These are phyloP conservation scores for Chaetomium cochliodes DNA, from an alignment of 495 filamentous ascomycete genomes.

Conservation along the genomic window DNA sequence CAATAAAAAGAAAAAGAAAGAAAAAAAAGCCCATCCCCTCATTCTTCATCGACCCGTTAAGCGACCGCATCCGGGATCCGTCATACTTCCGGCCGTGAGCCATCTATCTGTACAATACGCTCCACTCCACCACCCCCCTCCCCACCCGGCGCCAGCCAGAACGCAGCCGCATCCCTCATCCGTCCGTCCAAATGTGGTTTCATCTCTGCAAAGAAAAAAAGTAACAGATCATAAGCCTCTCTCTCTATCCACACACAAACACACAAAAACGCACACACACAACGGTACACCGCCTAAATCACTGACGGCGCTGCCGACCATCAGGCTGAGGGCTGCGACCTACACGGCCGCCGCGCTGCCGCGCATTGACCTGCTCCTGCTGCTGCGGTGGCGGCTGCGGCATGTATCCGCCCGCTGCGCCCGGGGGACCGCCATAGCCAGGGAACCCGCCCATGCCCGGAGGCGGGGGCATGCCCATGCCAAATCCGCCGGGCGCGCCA, in stretches of 20 bases:
- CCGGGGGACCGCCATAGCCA: slow-evolving; percentile 36
- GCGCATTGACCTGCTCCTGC: slow-evolving; percentile 48
- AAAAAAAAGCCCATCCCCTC: neutral
- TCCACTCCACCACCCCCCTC: neutral
- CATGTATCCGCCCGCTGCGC: slow-evolving; percentile 46
- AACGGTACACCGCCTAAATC: neutral
- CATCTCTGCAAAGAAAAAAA: slow-evolving; percentile 6
- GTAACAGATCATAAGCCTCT: slow-evolving; percentile 20
- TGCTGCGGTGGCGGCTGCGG: slow-evolving; percentile 38
- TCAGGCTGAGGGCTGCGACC: slow-evolving; percentile 42
- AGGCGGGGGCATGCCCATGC: slow-evolving; percentile 40
- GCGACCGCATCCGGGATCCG: neutral
- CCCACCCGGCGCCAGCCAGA: too few relatives aligned
- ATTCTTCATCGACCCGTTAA: neutral
- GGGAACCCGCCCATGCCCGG: slow-evolving; percentile 42
- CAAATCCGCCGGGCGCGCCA: slow-evolving; percentile 49
- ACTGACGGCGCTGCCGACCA: slow-evolving; percentile 18
- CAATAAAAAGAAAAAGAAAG: too few relatives aligned
- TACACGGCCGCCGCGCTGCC: slow-evolving; percentile 57
- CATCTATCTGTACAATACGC: slow-evolving; percentile 3
- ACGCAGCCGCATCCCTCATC: too few relatives aligned
- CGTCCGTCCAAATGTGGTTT: neutral
- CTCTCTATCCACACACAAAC: slow-evolving; percentile 7
- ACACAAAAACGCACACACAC: slow-evolving; percentile 4
- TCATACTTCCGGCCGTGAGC: slow-evolving; percentile 5